These are phyloP conservation scores for Annulohypoxylon maeteangense DNA, from an alignment of 495 filamentous ascomycete genomes.

Conservation along the genomic window DNA sequence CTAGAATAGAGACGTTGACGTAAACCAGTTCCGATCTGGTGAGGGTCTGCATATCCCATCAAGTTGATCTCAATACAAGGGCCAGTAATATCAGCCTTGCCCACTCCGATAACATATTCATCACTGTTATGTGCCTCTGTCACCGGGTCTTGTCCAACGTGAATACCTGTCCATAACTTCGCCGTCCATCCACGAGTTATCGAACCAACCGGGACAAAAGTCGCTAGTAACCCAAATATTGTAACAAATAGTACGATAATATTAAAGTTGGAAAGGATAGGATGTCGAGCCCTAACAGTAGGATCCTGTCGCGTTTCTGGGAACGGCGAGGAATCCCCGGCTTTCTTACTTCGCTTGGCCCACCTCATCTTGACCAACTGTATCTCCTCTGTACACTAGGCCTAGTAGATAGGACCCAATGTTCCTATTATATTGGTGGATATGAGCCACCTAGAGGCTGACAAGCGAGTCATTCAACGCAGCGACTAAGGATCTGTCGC, in stretches of 20 bases:
- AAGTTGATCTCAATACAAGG: conserved; percentile 92
- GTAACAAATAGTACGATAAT: conserved; percentile 3
- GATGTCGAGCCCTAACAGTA: background rate
- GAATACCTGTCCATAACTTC: conserved; percentile 21
- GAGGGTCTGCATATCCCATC: conserved; percentile 92
- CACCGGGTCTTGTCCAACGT: conserved; percentile 1
- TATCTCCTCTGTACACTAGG: conserved; percentile 7
- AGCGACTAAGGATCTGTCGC: conserved; percentile 3
- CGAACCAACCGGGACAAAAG: conserved; percentile 6
- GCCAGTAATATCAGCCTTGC: conserved; percentile 94
- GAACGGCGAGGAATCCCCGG: conserved; percentile 10
- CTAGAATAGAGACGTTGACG: conserved; percentile 90
- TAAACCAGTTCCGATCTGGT: conserved; percentile 86
- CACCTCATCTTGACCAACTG: conserved; percentile 20
- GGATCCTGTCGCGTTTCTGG: conserved; percentile 1
- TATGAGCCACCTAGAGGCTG: conserved; percentile 4
- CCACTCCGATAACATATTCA: conserved; percentile 85
- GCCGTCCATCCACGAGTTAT: conserved; percentile 2
- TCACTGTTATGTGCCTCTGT: conserved; percentile 48
- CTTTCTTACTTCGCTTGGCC: conserved; percentile 18
- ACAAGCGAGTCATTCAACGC: conserved; percentile 31
- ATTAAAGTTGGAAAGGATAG: background rate
- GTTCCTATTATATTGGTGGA: conserved; percentile 3
- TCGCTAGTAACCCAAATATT: conserved; percentile 5
- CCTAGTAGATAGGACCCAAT: background rate